Evolutionary conservation across 1,284 basidiomycete species (phyloP), one percentile per base, ranked within the genome.

Genomic region (Fistulinella cinereoalba): DNA sequence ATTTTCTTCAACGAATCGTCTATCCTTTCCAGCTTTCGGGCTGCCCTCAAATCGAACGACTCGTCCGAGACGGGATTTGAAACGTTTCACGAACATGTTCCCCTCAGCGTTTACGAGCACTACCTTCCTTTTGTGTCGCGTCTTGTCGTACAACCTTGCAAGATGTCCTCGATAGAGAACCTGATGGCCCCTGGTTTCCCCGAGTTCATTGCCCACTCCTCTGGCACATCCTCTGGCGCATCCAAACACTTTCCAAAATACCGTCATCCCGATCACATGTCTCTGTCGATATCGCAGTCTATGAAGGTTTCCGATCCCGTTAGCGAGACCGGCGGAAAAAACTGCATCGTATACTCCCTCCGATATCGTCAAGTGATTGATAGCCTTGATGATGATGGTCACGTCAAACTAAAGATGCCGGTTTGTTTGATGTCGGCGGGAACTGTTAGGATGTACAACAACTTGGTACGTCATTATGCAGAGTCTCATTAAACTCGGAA

Each of bases 371-470:
- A 51, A 46, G 43, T 61, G 6, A 37, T 61, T 10, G 46, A 58
- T 12, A 33, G 48, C 6, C 1, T 58, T 4, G 37, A 47, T 24
- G 46, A 44, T 0, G 44, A 52, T 1, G 58, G 50, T 2, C 37
- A 60, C 1, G 27, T 57, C 11, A 43, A 47, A 33, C 38, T 49
- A 0, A 54, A 41, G 25, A 47, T 61, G 44, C 47, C 49, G 0
- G 58, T 61, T 27, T 57, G 50, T 38, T 16, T 54, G 9, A 63
- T 63, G 58, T 56, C 58, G 6, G 52, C 58, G 5, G 56, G 53
- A 4, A 54, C 50, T 3, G 40, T 55, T 25, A 46, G 58, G 47
- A 61, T 61, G 61, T 49, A 42, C 28, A 43, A 46, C 15, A 24
- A 57, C 3, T 59, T 61, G 56, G 58, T 57, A 10, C 16, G 47